Base-by-base conservation (phyloP, 176 grass and related monocot genomes). In the Otatea glauca region DNA sequence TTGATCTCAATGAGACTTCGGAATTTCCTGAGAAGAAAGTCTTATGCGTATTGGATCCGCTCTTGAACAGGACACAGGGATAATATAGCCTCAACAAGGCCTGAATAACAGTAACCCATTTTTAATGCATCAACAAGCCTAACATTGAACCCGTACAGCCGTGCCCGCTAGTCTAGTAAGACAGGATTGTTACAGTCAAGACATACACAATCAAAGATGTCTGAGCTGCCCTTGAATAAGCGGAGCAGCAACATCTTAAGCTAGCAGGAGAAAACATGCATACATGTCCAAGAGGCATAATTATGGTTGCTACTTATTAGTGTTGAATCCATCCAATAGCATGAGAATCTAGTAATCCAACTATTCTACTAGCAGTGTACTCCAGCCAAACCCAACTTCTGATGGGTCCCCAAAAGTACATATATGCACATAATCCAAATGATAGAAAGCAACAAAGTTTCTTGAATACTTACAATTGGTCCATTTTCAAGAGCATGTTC, bases 401-500 rank as follows among this genome's bases (percentile, higher is more conserved):
- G 0, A 72, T 25, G 65, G 23, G 72, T 58, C 21, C 20, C 12
- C 2, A 1, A 16, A 63, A 15, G 6, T 12, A n/a, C 61, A 55
- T 44, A 24, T 12, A 76, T 59, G 65, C 6, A 29, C 20, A 76
- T 5, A 25, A 69, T 24, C 7, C 4, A 65, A 48, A 86, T 17
- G 8, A 9, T 1, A 68, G 58, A 43, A n/a, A 72, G 70, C 9
- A 59, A 14, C 12, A 67, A 48, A 37, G n/a, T 35, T 25, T 10
- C 3, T 47, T 15, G 79, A 25, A 23, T 69, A 83, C 95, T 95
- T 69, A 98, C 95, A 86, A 98, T 94, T 0, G 92, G 95, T 61
- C 92, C 95, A 69, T 92, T 93, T 68, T 84, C 80, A 2, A 98
- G 91, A 78, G 50, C 92, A 72, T 95, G 20, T 56, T 98, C 87